Base-by-base conservation (phyloP, 1,284 basidiomycete species). In the Takashimella koratensis region DNA sequence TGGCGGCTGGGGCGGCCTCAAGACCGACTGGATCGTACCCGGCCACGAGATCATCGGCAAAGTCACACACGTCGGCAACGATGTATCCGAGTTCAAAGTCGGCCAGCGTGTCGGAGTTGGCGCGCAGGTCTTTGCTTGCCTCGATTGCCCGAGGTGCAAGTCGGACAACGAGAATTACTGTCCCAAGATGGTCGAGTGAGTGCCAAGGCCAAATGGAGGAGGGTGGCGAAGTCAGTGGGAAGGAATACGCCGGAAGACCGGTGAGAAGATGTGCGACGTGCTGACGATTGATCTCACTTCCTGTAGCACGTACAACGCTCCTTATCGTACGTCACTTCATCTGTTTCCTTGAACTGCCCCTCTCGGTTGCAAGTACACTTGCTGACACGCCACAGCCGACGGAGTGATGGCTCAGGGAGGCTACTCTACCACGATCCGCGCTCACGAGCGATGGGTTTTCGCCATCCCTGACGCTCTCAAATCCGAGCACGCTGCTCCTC, bases 51-150 rank as follows among this genome's bases (percentile, higher is more conserved):
- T 86, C 58, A 76, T 83, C 51, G 84, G 84, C n/a, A 76, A 73
- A 10, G 83, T 82, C 43, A 77, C 78, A 22, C 76, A 78, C 19
- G 79, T 84, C 54, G 82, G 82, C 8, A 68, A 78, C 24, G 79
- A 82, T 50, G 83, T 85, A 48, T 78, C 75, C 30, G 79, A 76
- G 51, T 79, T 85, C 63, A 83, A 83, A 64, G 77, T 82, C 42
- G 84, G 84, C 47, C 82, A 86, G 66, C 76, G 82, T 16, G 84
- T 81, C 54, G 84, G 84, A 52, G 83, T 86, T 13, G 84, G 85
- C 22, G 83, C 84, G 2, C 81, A 83, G 67, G 78, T 84, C 41
- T 77, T 74, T 46, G 77, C 79, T 11, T 85, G 83, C 72, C 68
- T 79, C 54, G 56, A 78, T 24, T 86, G 84, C 67, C 66, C 74